Evolutionary conservation across 2,329 filamentous ascomycete species (phyloP).

Genomic region (Cyphellophora europaea): DNA sequence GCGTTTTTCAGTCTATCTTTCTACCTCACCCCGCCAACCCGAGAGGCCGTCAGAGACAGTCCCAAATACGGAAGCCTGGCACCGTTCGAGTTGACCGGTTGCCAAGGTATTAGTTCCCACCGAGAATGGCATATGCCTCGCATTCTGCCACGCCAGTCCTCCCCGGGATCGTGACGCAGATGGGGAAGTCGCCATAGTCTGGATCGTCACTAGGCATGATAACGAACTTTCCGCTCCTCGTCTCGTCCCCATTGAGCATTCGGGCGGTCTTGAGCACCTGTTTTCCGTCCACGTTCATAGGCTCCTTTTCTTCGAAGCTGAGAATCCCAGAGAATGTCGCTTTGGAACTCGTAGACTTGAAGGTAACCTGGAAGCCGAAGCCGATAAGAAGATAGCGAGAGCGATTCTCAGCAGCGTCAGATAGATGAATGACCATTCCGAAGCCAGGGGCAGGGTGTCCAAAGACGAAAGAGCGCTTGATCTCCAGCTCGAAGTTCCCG

Average conservation of each 20-base stretch:
- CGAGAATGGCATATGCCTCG: too few species aligned
- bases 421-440: conserved; percentile 35
- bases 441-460: conserved; percentile 31
- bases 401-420: too few species aligned
- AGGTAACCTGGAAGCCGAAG: conserved; percentile 34
- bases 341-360: conserved; percentile 20
- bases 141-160: conserved; percentile 22
- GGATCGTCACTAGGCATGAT: conserved; percentile 50
- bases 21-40: too few species aligned
- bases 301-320: conserved; percentile 33
- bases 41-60: too few species aligned
- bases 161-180: conserved; percentile 45
- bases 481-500: conserved; percentile 34
- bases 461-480: conserved; percentile 38
- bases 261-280: conserved; percentile 28
- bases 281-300: conserved; percentile 21
- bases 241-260: conserved; percentile 37
- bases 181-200: conserved; percentile 48
- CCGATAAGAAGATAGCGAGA: conserved; percentile 38
- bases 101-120: too few species aligned
- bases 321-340: conserved; percentile 35
- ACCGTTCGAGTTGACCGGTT: too few species aligned
- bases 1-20: too few species aligned
- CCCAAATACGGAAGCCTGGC: too few species aligned
- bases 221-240: conserved; percentile 35